Evolutionary conservation across 2,329 filamentous ascomycete genomes (phyloP).

Genomic region (Helotiales sp.): DNA sequence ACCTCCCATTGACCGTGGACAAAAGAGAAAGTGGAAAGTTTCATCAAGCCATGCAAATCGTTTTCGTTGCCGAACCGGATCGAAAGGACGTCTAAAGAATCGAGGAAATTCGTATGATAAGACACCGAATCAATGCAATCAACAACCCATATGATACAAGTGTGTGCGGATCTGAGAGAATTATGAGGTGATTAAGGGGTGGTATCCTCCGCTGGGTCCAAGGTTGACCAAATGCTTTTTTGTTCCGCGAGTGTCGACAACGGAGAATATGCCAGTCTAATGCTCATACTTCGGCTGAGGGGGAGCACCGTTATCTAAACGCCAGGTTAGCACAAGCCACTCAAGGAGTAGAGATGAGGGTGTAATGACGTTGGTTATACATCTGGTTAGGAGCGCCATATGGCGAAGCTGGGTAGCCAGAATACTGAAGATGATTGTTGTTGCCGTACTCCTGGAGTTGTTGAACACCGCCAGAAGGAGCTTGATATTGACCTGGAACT

Average conservation of each 20-base stretch:
- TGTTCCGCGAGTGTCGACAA: conserved; percentile 9
- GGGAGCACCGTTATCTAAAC: conserved; percentile 32
- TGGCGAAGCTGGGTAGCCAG: conserved; percentile 58
- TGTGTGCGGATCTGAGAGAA: conserved; percentile 26
- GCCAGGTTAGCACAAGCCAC: conserved; percentile 26
- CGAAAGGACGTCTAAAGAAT: conserved; percentile 31
- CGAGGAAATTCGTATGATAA: conserved; percentile 26
- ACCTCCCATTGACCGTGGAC: conserved; percentile 16
- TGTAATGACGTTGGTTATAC: conserved; percentile 57
- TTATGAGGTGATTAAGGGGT: conserved; percentile 25
- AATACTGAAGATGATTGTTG: conserved; percentile 43
- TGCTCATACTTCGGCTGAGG: conserved; percentile 37
- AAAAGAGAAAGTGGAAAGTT: conserved; percentile 26
- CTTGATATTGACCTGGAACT: conserved; percentile 62
- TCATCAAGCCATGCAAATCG: conserved; percentile 35
- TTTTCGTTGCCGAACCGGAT: conserved; percentile 33
- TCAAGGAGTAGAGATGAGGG: conserved; percentile 21
- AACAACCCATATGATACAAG: conserved; percentile 39
- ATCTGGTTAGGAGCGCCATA: conserved; percentile 54
- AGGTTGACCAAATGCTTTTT: conserved; percentile 13
- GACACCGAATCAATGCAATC: conserved; percentile 33
- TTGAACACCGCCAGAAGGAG: conserved; percentile 55
- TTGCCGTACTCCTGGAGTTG: conserved; percentile 58
- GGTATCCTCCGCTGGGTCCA: conserved; percentile 18
- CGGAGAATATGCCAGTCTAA: conserved; percentile 21